Evolutionary conservation across 805 yeast species (phyloP).

Genomic region (Blastobotrys terrestris): DNA sequence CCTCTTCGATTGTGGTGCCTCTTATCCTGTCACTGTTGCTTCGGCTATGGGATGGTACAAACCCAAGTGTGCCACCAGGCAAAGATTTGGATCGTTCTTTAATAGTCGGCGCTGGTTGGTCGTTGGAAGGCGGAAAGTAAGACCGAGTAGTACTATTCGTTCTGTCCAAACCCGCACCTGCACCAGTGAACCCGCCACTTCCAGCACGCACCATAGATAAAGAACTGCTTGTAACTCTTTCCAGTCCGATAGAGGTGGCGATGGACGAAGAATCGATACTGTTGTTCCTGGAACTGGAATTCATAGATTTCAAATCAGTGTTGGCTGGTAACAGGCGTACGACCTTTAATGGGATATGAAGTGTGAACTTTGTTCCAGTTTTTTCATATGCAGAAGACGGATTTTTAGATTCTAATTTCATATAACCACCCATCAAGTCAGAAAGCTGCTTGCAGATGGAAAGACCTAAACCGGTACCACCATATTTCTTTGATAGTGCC

Average conservation of each 20-base stretch:
- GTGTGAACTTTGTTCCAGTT: conserved; percentile 77
- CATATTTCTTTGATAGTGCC: conserved; percentile 81
- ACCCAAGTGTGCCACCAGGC: background rate
- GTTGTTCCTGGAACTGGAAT: background rate
- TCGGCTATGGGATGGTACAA: background rate
- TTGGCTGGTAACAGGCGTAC: background rate
- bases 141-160: background rate
- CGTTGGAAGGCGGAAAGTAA: background rate
- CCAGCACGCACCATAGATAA: background rate
- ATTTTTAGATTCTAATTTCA: conserved; percentile 48
- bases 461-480: conserved; percentile 94
- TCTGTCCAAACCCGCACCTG: background rate
- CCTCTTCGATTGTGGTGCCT: background rate
- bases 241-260: background rate
- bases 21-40: background rate
- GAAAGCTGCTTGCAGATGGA: conserved; percentile 88
- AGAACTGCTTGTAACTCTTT: background rate
- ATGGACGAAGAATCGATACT: background rate
- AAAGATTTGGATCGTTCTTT: background rate
- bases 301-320: background rate
- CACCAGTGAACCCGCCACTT: background rate
- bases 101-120: background rate
- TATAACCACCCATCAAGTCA: conserved; percentile 81
- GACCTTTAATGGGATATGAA: conserved; percentile 45
- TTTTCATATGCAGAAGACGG: conserved; percentile 35